Conservation (phyloP, 352 stramenopile genomes). For the Globisporangium solare region DNA sequence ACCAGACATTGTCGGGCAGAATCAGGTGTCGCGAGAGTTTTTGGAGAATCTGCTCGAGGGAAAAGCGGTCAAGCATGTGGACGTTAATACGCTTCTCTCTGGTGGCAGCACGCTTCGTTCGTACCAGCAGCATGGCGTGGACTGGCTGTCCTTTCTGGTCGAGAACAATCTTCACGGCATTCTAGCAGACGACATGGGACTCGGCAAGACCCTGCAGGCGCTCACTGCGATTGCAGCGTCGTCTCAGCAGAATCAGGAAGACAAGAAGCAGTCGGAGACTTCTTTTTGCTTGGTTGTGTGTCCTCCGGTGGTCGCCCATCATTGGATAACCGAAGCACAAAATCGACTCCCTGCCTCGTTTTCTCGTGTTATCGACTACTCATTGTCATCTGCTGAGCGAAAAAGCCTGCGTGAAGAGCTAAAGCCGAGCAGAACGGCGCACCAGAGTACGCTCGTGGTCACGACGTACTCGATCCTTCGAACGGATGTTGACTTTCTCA, state of each 20-base stretch:
- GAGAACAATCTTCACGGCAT: slow-evolving; percentile 75
- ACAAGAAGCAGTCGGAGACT: background rate
- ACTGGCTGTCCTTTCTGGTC: slow-evolving; percentile 72
- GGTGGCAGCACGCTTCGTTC: slow-evolving; percentile 32
- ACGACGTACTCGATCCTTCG: slow-evolving; percentile 88
- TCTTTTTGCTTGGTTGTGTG: slow-evolving; percentile 86
- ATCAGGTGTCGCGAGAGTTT: slow-evolving; percentile 61
- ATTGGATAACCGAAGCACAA: slow-evolving; percentile 93
- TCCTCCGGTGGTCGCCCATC: slow-evolving; percentile 91
- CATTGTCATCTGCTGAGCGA: slow-evolving; percentile 40
- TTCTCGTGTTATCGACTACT: slow-evolving; percentile 74
- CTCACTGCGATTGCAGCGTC: slow-evolving; percentile 83
- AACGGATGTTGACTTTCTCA: slow-evolving; percentile 72
- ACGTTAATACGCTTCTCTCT: slow-evolving; percentile 29
- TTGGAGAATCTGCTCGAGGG: slow-evolving; percentile 56
- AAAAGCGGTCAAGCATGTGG: slow-evolving; percentile 40
- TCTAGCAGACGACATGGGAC: slow-evolving; percentile 86
- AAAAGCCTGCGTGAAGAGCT: slow-evolving; percentile 22
- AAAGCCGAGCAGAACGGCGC: background rate
- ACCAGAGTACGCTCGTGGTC: slow-evolving; percentile 34
- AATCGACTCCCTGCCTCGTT: slow-evolving; percentile 78
- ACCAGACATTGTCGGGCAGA: slow-evolving; percentile 29
- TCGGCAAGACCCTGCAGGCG: slow-evolving; percentile 95
- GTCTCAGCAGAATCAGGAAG: background rate
- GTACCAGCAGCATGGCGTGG: slow-evolving; percentile 78